These are phyloP conservation scores for Beauveria bassiana DNA, from an alignment of 2,329 filamentous ascomycete species.

Conservation along the genomic window DNA sequence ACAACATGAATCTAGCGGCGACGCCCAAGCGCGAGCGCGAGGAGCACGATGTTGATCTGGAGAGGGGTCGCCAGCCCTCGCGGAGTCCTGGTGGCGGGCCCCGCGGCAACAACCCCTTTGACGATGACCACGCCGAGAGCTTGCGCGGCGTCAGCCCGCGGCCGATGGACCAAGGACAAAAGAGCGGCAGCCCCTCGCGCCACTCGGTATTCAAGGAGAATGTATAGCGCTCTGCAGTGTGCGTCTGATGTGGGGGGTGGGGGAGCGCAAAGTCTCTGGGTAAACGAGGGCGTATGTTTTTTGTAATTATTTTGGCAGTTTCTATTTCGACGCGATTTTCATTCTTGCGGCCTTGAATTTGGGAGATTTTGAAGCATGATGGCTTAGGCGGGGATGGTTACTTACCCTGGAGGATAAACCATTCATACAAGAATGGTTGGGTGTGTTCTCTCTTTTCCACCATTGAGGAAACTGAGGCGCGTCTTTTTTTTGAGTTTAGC, in stretches of 20 bases:
- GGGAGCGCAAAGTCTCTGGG: not conserved
- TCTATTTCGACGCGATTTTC: not conserved
- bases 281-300: not conserved
- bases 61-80: constrained; percentile 32
- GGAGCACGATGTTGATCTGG: constrained; percentile 16
- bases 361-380: not conserved
- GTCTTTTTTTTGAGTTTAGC: too few species aligned
- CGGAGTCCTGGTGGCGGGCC: constrained; percentile 34
- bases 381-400: not conserved
- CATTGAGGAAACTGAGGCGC: not conserved
- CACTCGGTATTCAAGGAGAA: constrained; percentile 62
- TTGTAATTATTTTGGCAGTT: not conserved
- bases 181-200: constrained; percentile 27
- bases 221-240: constrained; percentile 34
- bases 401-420: not conserved
- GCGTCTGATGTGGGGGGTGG: constrained; percentile 5
- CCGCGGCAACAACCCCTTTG: constrained; percentile 56
- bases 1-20: constrained; percentile 41
- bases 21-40: constrained; percentile 26
- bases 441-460: not conserved
- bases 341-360: not conserved
- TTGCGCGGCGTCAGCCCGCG: constrained; percentile 68
- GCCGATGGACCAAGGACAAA: constrained; percentile 49
- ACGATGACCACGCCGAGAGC: constrained; percentile 53
- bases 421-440: not conserved